A percentile compares a stretch with the other conserved stretches of the same genome.
phyloP scores from a whole-genome alignment of 2,329 filamentous ascomycete species.

The Pezizomycotina sp. region DNA sequence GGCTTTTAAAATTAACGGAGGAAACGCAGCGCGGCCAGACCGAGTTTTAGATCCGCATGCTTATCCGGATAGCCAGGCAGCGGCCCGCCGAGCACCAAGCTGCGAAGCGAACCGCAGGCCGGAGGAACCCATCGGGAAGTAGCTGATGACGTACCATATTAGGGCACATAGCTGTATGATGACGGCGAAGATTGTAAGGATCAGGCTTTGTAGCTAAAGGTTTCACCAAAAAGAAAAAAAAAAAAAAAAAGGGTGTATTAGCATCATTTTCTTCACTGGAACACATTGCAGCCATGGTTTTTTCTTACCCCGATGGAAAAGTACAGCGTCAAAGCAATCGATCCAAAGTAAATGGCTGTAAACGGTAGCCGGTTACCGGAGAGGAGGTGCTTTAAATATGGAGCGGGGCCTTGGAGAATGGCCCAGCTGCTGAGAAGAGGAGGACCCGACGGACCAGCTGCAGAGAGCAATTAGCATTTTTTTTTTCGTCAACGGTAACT shows the following conservation, averaged over 20 bases:
- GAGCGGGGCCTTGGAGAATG: slow-evolving; percentile 77
- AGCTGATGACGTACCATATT: slow-evolving; percentile 87
- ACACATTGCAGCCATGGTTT: slow-evolving; percentile 11
- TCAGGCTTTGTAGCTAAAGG: slow-evolving; percentile 68
- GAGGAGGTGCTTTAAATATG: slow-evolving; percentile 68
- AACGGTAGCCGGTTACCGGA: slow-evolving; percentile 78
- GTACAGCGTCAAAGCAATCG: slow-evolving; percentile 75
- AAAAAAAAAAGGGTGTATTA: slow-evolving; percentile 4
- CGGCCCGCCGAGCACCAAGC: slow-evolving; percentile 69
- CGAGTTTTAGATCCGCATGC: too few species aligned
- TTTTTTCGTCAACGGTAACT: slow-evolving; percentile 1
- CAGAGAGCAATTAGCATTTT: not conserved
- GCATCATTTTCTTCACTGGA: slow-evolving; percentile 7
- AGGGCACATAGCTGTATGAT: slow-evolving; percentile 70
- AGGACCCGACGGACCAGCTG: slow-evolving; percentile 89
- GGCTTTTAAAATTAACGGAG: too few species aligned
- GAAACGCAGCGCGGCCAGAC: too few species aligned
- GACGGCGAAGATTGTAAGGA: slow-evolving; percentile 71
- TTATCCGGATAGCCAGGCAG: slow-evolving; percentile 73
- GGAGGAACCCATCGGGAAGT: slow-evolving; percentile 91
- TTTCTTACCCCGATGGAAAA: slow-evolving; percentile 77
- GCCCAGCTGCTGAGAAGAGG: slow-evolving; percentile 91
- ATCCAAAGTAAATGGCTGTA: slow-evolving; percentile 86
- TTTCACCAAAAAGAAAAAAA: slow-evolving; percentile 22
- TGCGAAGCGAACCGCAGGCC: slow-evolving; percentile 72